A percentile compares a stretch with the other conserved stretches of the same genome.
phyloP scores from a whole-genome alignment of 495 filamentous ascomycete genomes.

The Xylaria nigripes region DNA sequence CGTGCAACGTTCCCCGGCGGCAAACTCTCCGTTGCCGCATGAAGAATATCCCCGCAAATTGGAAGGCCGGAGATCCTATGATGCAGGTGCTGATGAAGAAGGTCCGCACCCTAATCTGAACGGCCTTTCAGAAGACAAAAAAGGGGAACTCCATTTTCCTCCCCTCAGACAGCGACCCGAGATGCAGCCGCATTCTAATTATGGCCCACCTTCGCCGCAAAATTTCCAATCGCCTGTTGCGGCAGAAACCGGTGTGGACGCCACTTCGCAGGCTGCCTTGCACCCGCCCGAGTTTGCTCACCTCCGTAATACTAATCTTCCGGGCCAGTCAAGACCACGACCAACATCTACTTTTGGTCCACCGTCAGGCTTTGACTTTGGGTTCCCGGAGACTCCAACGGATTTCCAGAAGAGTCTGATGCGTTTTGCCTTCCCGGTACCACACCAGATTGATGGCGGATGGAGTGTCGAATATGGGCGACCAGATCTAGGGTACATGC shows the following conservation, averaged over 20 bases:
- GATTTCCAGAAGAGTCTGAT: conserved; percentile 76
- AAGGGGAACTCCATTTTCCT: conserved; percentile 48
- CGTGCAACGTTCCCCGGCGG: conserved; percentile 34
- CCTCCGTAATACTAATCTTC: conserved; percentile 39
- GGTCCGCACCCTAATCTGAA: conserved; percentile 7
- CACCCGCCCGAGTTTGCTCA: conserved; percentile 44
- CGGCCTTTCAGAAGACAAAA: conserved; percentile 25
- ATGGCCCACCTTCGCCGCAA: conserved; percentile 39
- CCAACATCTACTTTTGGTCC: conserved; percentile 39
- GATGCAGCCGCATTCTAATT: conserved; percentile 43
- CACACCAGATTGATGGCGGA: conserved; percentile 62
- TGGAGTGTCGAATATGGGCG: conserved; percentile 93
- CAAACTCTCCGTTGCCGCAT: conserved; percentile 26
- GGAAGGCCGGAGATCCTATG: conserved; percentile 31
- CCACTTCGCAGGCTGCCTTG: conserved; percentile 14
- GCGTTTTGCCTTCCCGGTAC: conserved; percentile 71
- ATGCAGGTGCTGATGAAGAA: conserved; percentile 13
- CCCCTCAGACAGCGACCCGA: conserved; percentile 34
- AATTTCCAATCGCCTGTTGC: conserved; percentile 11
- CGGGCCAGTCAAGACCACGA: conserved; percentile 19
- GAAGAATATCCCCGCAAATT: conserved; percentile 37
- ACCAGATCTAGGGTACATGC: conserved; percentile 75
- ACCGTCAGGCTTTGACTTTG: conserved; percentile 59
- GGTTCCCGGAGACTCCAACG: conserved; percentile 65
- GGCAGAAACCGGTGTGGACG: conserved; percentile 3